Base-by-base conservation (phyloP, 2,329 filamentous ascomycete species). In the Ophiostoma novo-ulmi region DNA sequence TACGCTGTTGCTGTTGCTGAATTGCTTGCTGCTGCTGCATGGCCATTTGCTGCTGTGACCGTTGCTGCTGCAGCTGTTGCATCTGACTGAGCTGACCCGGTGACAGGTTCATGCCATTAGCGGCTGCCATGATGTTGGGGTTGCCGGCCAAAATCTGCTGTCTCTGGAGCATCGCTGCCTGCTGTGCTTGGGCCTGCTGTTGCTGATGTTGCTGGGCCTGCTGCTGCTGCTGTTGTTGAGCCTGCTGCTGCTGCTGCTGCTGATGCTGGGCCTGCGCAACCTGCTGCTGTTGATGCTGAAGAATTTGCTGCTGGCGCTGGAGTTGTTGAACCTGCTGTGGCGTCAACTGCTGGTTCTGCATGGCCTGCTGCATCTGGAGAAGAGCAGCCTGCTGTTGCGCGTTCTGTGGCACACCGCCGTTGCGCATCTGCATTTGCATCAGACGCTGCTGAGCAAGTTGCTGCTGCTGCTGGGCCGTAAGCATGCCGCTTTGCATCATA, bases 131-230 rank as follows among this genome's bases (percentile, higher is more conserved):
- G 35, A 76, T 72, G 69, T 76, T 75, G 72, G 76, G 74, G 22
- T 74, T 69, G 38, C 38, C 66, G 68, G 72, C 71, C 72, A 78
- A 75, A 58, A 76, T 71, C 20, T 76, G 75, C 74, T 83, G 82
- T 76, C 83, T 77, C 71, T 80, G 78, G 66, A 78, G 78, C 72
- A 78, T 78, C 67, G 77, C 73, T 36, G 74, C 73, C 65, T 75
- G 74, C 31, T 75, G 74, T 20, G 75, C 73, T 61, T 73, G 71
- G 35, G 41, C 63, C 31, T 70, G 69, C 17, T 67, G 65, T n/a
- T 71, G 80, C 8, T 81, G 79, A 3, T 79, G 77, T 52, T 76
- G 77, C 68, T 78, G 76, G 35, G 75, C 75, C 48, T 75, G 74
- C 17, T 67, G 63, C 13, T 39, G 36, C 14, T 20, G 31, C 7